Percentiles rank a stretch among this genome's conserved stretches.
Evolutionary conservation across 305 asterid genomes (phyloP).

Genomic region (Euphrasia arctica): DNA sequence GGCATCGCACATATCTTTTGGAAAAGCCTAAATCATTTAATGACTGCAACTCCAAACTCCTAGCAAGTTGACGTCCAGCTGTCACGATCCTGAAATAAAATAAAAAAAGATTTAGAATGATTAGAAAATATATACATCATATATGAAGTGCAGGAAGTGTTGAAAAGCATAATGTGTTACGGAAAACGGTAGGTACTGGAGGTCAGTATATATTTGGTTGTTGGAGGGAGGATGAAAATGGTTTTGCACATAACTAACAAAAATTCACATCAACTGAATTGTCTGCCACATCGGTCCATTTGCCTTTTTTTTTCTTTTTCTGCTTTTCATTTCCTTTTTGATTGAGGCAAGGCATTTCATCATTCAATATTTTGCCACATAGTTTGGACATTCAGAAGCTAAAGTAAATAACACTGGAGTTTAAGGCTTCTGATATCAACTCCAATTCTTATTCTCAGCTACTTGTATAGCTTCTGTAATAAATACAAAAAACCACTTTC

Average conservation of each 20-base stretch:
- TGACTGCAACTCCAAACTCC: conserved; percentile 84
- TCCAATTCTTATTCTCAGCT: background rate
- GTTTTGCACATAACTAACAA: background rate
- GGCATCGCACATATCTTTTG: conserved; percentile 91
- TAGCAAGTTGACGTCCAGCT: conserved; percentile 96
- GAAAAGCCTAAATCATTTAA: conserved; percentile 93
- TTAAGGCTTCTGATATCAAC: too few relatives aligned
- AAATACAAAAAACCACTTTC: background rate
- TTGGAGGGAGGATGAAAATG: background rate
- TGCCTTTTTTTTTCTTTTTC: background rate
- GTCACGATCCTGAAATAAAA: conserved; percentile 63
- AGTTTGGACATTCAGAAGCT: background rate
- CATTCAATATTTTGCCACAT: background rate
- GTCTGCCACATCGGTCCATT: background rate
- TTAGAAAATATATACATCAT: background rate
- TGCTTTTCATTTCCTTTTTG: background rate
- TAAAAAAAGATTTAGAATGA: conserved; percentile 2
- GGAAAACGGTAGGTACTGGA: background rate
- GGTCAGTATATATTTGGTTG: background rate
- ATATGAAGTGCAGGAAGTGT: background rate
- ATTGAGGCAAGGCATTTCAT: background rate
- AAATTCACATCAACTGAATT: background rate
- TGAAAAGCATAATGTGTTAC: background rate
- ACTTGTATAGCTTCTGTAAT: background rate
- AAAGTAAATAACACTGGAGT: background rate